These are phyloP conservation scores for Saccharomyces eubayanus DNA, from an alignment of 805 yeast species.

Conservation along the genomic window DNA sequence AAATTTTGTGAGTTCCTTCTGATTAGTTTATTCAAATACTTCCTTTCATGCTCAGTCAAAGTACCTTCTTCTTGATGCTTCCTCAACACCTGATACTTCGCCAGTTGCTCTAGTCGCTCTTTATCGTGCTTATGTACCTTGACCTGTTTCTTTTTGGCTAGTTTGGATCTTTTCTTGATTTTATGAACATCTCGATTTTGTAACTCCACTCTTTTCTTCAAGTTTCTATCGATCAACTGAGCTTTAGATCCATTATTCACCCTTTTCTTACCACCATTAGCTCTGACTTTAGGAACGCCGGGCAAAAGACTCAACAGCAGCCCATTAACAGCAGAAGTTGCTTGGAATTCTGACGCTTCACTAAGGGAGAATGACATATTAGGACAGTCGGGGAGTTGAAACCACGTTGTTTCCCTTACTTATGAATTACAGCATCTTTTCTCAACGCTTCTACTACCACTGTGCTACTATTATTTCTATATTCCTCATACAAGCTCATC, in stretches of 20 bases:
- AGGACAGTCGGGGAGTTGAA: too few species aligned
- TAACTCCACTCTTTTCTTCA: conserved; percentile 28
- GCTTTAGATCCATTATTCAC: conserved; percentile 27
- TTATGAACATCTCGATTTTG: conserved; percentile 31
- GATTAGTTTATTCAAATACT: conserved; percentile 29
- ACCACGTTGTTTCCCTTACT: neutral
- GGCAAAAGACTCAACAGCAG: conserved; percentile 34
- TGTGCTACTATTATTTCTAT: neutral
- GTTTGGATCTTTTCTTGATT: conserved; percentile 31
- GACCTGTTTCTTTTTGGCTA: conserved; percentile 23
- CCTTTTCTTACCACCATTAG: conserved; percentile 4
- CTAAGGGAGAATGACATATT: neutral
- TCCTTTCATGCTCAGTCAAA: conserved; percentile 30
- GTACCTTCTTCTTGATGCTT: conserved; percentile 27
- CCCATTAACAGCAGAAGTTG: conserved; percentile 36
- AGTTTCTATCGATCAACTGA: conserved; percentile 33
- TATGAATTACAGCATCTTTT: neutral
- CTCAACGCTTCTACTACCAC: neutral
- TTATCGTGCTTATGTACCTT: conserved; percentile 14
- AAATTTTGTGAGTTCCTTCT: conserved; percentile 33
- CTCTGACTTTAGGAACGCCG: conserved; percentile 24
- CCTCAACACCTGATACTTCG: conserved; percentile 30
- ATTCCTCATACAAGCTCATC: neutral
- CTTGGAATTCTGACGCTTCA: conserved; percentile 29
- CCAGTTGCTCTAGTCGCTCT: conserved; percentile 23